Percentiles rank a stretch among this genome's conserved stretches.
These are phyloP conservation scores for Pseudogymnoascus sp. DNA, from an alignment of 2,329 filamentous ascomycete genomes.

Conservation along the genomic window DNA sequence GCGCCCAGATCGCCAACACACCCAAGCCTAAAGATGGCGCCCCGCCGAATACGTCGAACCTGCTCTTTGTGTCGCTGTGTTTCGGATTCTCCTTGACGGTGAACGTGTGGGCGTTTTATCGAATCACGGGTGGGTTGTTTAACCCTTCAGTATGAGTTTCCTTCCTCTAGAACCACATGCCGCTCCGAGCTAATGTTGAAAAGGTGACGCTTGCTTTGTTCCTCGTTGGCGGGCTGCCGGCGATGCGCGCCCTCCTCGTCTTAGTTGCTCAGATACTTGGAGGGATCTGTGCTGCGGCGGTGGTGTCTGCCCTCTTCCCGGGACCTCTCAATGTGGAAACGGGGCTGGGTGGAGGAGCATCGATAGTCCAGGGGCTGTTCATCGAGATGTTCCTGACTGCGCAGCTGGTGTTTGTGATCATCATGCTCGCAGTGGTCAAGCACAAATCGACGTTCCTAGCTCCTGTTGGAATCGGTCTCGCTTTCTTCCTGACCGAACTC, in stretches of 20 bases:
- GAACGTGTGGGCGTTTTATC: conserved; percentile 48
- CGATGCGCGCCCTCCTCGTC: conserved; percentile 27
- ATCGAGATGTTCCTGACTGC: conserved; percentile 43
- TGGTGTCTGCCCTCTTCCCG: conserved; percentile 37
- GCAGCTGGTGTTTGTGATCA: conserved; percentile 41
- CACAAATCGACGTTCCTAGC: conserved; percentile 41
- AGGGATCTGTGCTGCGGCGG: conserved; percentile 33
- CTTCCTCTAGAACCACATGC: not conserved
- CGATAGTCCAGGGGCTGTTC: conserved; percentile 39
- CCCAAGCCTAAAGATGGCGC: conserved; percentile 26
- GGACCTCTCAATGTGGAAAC: conserved; percentile 37
- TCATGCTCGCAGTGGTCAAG: conserved; percentile 46
- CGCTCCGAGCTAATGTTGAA: not conserved
- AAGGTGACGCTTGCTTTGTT: conserved; percentile 32
- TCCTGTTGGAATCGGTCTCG: conserved; percentile 40
- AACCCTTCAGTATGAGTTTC: conserved; percentile 24
- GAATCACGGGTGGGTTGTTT: conserved; percentile 43
- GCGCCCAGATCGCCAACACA: conserved; percentile 17
- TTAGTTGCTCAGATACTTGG: conserved; percentile 29
- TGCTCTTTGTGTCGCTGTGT: conserved; percentile 26
- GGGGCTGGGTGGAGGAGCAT: conserved; percentile 33
- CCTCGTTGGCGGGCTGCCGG: conserved; percentile 31
- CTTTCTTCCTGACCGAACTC: conserved; percentile 39
- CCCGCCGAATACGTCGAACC: conserved; percentile 33
- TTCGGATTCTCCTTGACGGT: conserved; percentile 34